A percentile compares a stretch with the other conserved stretches of the same genome.
Conservation (phyloP, 1,284 basidiomycete species). For the Ustilago tritici region DNA sequence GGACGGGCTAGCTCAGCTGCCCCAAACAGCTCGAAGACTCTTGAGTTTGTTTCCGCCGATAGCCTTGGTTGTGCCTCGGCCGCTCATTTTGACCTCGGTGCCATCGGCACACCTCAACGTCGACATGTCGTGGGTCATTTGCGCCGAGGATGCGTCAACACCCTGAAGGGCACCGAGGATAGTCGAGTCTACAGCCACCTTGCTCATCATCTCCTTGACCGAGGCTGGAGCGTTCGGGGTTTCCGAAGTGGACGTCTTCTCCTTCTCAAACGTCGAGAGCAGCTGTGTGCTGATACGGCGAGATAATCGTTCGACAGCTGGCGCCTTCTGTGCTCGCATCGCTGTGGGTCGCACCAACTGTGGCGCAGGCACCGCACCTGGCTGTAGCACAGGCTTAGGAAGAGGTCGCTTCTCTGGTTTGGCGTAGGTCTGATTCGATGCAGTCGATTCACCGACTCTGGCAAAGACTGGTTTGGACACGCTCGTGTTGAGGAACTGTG, state of each 20-base stretch:
- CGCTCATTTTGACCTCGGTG: slow-evolving; percentile 46
- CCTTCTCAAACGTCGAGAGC: slow-evolving; percentile 44
- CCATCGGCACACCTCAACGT: slow-evolving; percentile 33
- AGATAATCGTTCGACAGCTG: slow-evolving; percentile 21
- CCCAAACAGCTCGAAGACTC: slow-evolving; percentile 58
- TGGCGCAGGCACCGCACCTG: slow-evolving; percentile 34
- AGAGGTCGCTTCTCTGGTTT: slow-evolving; percentile 37
- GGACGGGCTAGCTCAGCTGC: slow-evolving; percentile 26
- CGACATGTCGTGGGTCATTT: slow-evolving; percentile 15
- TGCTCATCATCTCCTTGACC: slow-evolving; percentile 42
- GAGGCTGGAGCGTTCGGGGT: slow-evolving; percentile 5
- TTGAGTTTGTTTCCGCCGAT: slow-evolving; percentile 55
- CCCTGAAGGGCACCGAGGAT: slow-evolving; percentile 32
- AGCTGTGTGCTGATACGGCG: slow-evolving; percentile 39
- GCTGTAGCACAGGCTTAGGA: slow-evolving; percentile 39
- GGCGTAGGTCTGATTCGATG: neutral
- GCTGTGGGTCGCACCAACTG: slow-evolving; percentile 38
- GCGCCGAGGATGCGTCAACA: slow-evolving; percentile 7
- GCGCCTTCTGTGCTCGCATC: slow-evolving; percentile 27
- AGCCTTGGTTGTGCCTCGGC: slow-evolving; percentile 61
- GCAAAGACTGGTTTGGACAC: slow-evolving; percentile 47
- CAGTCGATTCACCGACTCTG: slow-evolving; percentile 8
- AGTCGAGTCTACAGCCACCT: slow-evolving; percentile 44
- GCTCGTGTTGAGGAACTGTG: slow-evolving; percentile 57
- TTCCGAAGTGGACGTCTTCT: slow-evolving; percentile 3